Base-by-base conservation (phyloP, 768 basidiomycete genomes). In the Termitomyces sp. region DNA sequence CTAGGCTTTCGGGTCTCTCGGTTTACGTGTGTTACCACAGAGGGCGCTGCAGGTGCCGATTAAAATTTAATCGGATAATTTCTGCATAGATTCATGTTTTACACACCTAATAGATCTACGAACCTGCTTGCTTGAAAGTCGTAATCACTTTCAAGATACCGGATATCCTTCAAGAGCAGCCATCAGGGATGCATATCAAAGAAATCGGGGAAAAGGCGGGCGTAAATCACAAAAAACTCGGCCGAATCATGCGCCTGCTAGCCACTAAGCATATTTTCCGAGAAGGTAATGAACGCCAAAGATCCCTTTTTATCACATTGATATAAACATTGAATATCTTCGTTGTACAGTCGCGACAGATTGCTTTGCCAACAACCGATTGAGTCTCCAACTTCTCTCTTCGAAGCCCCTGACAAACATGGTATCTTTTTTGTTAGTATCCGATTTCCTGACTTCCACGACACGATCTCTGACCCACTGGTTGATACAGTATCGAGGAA, bases 351-450 rank as follows among this genome's bases (percentile, higher is more conserved):
- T 79, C 2, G 64, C 66, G 28, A 65, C 65, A 13, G 71, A 78
- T 51, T 74, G 77, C 0, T 80, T 77, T 56, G 74, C 75, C 3
- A 79, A 81, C 58, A 81, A 78, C 63, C 72, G 78, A 0, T 68
- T 81, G 1, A 77, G 75, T 57, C 62, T 75, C 40, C 66, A 70
- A 36, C 67, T 79, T 1, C 54, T 74, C 1, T 76, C 76, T 5
- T 65, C 66, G 2, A 73, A 75, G 35, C 70, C 73, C 4, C 59
- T 78, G 1, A 65, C 68, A 11, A 63, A 60, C 24, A 59, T 76
- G 3, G 66, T 69, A 7, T 69, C 68, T 7, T 22, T 33, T 8
- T 7, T 45, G 49, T 48, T 8, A 22, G 48, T 4, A 42, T 13
- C 38, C 7, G 0, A 15, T 48, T 42, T 22, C n/a, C n/a, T 9